phyloP scores from a whole-genome alignment of 1,284 basidiomycete genomes.

The Cryptococcus hybrid region DNA sequence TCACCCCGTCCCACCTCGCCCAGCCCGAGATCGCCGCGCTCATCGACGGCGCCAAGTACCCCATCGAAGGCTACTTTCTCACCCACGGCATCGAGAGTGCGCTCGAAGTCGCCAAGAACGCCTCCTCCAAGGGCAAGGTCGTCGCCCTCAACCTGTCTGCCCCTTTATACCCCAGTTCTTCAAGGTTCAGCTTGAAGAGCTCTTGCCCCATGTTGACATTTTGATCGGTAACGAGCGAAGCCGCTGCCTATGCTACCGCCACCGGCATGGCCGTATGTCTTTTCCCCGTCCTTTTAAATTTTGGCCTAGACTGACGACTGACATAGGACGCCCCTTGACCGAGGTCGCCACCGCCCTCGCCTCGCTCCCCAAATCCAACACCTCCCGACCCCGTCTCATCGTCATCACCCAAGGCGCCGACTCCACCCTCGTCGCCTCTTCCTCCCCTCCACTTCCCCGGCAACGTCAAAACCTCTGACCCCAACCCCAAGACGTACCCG shows the following conservation, averaged over 20 bases:
- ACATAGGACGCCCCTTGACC: constrained; percentile 57
- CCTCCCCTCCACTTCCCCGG: constrained; percentile 55
- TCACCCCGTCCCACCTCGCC: constrained; percentile 73
- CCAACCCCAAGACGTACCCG: constrained; percentile 59
- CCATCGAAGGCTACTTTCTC: constrained; percentile 96
- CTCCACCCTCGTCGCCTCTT: constrained; percentile 74
- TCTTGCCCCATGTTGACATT: constrained; percentile 80
- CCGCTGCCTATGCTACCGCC: constrained; percentile 77
- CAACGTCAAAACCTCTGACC: constrained; percentile 45
- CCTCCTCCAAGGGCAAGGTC: constrained; percentile 73
- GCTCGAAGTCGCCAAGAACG: constrained; percentile 74
- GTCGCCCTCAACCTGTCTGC: constrained; percentile 94
- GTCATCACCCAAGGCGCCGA: constrained; percentile 89
- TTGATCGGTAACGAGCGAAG: constrained; percentile 96
- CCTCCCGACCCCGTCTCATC: constrained; percentile 72
- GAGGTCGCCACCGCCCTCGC: constrained; percentile 73
- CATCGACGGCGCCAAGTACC: constrained; percentile 74
- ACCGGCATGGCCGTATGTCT: constrained; percentile 54
- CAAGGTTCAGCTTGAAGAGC: constrained; percentile 70
- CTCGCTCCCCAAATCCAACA: constrained; percentile 61
- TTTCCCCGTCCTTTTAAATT: neutral
- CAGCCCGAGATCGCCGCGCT: constrained; percentile 74
- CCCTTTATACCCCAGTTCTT: constrained; percentile 97
- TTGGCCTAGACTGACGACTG: neutral
- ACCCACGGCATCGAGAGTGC: constrained; percentile 83